Percentiles rank a stretch among this genome's conserved stretches.
phyloP scores from a whole-genome alignment of 225 moss, liverwort and hornwort genomes.

The Thuidium tamariscinum region DNA sequence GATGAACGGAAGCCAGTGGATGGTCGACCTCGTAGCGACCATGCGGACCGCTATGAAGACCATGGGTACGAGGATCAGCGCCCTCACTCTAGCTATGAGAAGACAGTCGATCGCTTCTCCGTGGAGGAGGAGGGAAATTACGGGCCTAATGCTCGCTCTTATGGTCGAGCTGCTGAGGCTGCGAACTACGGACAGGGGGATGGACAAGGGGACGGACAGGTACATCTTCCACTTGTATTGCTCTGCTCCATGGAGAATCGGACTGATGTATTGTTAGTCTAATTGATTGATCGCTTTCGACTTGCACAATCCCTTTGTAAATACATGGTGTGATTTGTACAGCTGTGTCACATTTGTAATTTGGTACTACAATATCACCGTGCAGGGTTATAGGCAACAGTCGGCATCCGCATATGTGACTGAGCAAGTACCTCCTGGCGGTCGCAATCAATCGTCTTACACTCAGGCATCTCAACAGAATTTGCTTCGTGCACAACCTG shows the following conservation, averaged over 20 bases:
- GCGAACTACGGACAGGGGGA: conserved; percentile 69
- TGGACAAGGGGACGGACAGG: conserved; percentile 66
- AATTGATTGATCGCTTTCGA: background rate
- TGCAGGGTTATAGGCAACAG: conserved; percentile 45
- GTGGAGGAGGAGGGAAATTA: conserved; percentile 68
- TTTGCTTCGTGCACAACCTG: conserved; percentile 43
- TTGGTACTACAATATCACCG: background rate
- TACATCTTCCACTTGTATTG: background rate
- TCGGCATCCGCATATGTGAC: conserved; percentile 42
- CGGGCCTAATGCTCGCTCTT: conserved; percentile 23
- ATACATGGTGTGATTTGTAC: background rate
- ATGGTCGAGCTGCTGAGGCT: conserved; percentile 40
- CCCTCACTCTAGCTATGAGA: conserved; percentile 46
- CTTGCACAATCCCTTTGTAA: background rate
- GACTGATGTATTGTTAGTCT: background rate
- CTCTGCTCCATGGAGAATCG: background rate
- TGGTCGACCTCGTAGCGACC: conserved; percentile 81
- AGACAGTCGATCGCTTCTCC: conserved; percentile 58
- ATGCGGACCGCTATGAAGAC: conserved; percentile 84
- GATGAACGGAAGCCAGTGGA: conserved; percentile 98
- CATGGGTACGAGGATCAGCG: conserved; percentile 73
- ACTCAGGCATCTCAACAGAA: conserved; percentile 48
- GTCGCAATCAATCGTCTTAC: conserved; percentile 52
- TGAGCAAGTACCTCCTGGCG: conserved; percentile 40
- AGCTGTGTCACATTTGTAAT: background rate